Percentiles rank a stretch among this genome's conserved stretches.
Evolutionary conservation across 495 filamentous ascomycete species (phyloP).

Genomic region (Penicillium soppii): DNA sequence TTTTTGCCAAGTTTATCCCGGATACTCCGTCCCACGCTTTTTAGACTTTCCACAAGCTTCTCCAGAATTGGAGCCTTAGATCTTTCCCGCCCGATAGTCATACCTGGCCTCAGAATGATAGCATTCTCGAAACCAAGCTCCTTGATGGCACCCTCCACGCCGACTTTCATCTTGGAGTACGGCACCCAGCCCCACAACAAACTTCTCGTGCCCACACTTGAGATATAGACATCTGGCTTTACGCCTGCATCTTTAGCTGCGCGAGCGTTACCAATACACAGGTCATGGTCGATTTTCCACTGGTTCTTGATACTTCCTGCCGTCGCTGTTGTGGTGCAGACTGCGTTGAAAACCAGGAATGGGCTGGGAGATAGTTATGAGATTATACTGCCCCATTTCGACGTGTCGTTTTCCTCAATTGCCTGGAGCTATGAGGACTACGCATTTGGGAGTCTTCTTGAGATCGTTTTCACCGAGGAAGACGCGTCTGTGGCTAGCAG

Average conservation of each 20-base stretch:
- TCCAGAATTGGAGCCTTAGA: slow-evolving; percentile 32
- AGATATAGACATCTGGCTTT: slow-evolving; percentile 50
- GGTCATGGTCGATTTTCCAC: slow-evolving; percentile 51
- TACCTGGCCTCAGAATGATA: slow-evolving; percentile 36
- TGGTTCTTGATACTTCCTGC: slow-evolving; percentile 50
- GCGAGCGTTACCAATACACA: slow-evolving; percentile 44
- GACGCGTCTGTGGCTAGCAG: slow-evolving; percentile 46
- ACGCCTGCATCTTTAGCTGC: slow-evolving; percentile 51
- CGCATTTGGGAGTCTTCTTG: slow-evolving; percentile 49
- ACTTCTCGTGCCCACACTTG: slow-evolving; percentile 34
- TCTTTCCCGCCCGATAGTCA: slow-evolving; percentile 37
- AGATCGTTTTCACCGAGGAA: slow-evolving; percentile 55
- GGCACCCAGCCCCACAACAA: slow-evolving; percentile 26
- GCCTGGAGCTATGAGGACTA: slow-evolving; percentile 49
- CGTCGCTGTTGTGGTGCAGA: slow-evolving; percentile 44
- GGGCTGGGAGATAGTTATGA: slow-evolving; percentile 34
- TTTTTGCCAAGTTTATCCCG: slow-evolving; percentile 35
- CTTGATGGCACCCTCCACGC: slow-evolving; percentile 39
- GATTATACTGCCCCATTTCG: slow-evolving; percentile 35
- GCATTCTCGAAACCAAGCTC: slow-evolving; percentile 38
- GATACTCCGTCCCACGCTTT: slow-evolving; percentile 24
- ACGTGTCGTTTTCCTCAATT: slow-evolving; percentile 26
- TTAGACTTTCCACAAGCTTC: slow-evolving; percentile 23
- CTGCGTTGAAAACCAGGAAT: slow-evolving; percentile 45
- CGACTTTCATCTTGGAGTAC: slow-evolving; percentile 41